phyloP scores from a whole-genome alignment of 2,329 filamentous ascomycete genomes.

The Tympanopsis confertula region DNA sequence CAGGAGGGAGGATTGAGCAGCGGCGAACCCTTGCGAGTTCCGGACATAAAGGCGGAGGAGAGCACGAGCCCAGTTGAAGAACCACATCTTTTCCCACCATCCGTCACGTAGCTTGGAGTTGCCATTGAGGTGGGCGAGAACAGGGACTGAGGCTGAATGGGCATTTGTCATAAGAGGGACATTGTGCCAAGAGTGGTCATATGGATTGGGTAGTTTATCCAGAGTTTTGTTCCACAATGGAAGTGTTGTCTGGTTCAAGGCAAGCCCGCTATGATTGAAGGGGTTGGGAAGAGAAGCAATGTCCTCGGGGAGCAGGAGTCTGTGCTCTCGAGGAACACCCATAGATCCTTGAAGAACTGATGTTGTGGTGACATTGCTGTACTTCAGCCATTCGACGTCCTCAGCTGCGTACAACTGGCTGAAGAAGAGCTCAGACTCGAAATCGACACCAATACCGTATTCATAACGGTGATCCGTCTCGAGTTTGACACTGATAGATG shows the following conservation, averaged over 20 bases:
- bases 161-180: slow-evolving; percentile 32
- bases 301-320: slow-evolving; percentile 23
- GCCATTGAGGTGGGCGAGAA: slow-evolving; percentile 25
- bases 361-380: slow-evolving; percentile 21
- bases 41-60: slow-evolving; percentile 35
- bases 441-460: slow-evolving; percentile 38
- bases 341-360: slow-evolving; percentile 19
- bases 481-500: slow-evolving; percentile 19
- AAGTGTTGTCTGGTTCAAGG: slow-evolving; percentile 4
- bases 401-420: slow-evolving; percentile 22
- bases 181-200: slow-evolving; percentile 24
- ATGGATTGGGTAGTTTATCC: slow-evolving; percentile 26
- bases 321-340: slow-evolving; percentile 19
- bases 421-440: slow-evolving; percentile 34
- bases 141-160: slow-evolving; percentile 30
- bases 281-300: slow-evolving; percentile 15
- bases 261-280: slow-evolving; percentile 11
- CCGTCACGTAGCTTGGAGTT: slow-evolving; percentile 12
- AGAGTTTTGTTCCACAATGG: slow-evolving; percentile 22
- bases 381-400: slow-evolving; percentile 26
- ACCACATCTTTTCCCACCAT: slow-evolving; percentile 36
- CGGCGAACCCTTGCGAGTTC: slow-evolving; percentile 23
- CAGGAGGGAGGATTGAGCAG: slow-evolving; percentile 26
- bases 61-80: slow-evolving; percentile 29
- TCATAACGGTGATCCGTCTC: slow-evolving; percentile 28